phyloP scores from a whole-genome alignment of 306 rosid species.

The Nissolia schottii region DNA sequence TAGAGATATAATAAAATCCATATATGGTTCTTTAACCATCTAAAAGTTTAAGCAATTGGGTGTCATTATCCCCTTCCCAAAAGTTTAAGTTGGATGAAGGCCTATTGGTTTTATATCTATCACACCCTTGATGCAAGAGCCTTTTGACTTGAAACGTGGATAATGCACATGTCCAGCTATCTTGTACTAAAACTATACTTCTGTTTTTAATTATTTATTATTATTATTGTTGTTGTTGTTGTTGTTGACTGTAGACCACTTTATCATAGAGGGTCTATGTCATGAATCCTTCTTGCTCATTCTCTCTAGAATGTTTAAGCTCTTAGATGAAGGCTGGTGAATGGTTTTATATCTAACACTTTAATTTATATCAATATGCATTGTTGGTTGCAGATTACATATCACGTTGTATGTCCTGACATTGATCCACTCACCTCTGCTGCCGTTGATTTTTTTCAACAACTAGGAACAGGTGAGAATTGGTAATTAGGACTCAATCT shows the following conservation, averaged over 20 bases:
- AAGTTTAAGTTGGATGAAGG: background rate
- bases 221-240: no score
- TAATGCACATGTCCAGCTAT: background rate
- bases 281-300: background rate
- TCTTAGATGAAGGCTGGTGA: background rate
- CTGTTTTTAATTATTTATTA: background rate
- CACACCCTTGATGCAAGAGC: background rate
- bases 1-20: background rate
- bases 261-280: background rate
- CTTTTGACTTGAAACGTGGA: background rate
- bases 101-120: background rate
- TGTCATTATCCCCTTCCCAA: background rate
- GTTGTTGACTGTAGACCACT: background rate
- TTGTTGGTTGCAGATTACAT: constrained; percentile 70
- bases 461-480: constrained; percentile 88
- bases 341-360: background rate
- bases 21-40: background rate
- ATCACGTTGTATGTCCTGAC: constrained; percentile 86
- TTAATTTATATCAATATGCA: background rate
- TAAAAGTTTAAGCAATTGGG: background rate
- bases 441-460: constrained; percentile 94
- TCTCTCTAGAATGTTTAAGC: background rate
- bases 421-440: constrained; percentile 93
- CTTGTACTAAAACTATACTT: background rate
- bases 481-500: constrained; percentile 11